Evolutionary conservation across 805 yeast species (phyloP).

Genomic region (Candida hungchunana): DNA sequence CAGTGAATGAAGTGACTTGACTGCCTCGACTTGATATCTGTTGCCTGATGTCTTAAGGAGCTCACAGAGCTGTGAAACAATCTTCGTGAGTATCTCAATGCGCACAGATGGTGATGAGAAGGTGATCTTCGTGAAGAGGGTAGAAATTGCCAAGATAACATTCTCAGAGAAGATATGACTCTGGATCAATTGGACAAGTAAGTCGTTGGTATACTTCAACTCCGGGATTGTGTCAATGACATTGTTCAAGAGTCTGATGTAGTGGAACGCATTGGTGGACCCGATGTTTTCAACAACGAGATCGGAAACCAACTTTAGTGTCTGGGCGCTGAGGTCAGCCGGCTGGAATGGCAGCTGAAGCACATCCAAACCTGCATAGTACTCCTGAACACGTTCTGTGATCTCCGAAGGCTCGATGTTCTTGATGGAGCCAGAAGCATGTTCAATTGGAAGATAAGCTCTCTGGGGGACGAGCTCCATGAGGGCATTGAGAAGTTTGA

Average conservation of each 20-base stretch:
- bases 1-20: slow-evolving; percentile 58
- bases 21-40: slow-evolving; percentile 66
- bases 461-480: slow-evolving; percentile 58
- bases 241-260: slow-evolving; percentile 32
- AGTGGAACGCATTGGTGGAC: slow-evolving; percentile 23
- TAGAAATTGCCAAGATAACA: slow-evolving; percentile 27
- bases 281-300: slow-evolving; percentile 25
- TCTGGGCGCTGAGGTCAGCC: slow-evolving; percentile 40
- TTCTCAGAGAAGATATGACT: slow-evolving; percentile 11
- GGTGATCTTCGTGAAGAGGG: slow-evolving; percentile 27
- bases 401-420: slow-evolving; percentile 19
- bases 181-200: slow-evolving; percentile 28
- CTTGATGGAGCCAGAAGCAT: slow-evolving; percentile 27
- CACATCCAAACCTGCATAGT: slow-evolving; percentile 30
- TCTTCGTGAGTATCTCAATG: slow-evolving; percentile 14
- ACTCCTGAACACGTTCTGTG: slow-evolving; percentile 29
- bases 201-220: slow-evolving; percentile 31
- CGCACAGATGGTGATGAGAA: slow-evolving; percentile 26
- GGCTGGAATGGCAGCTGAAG: slow-evolving; percentile 36
- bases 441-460: slow-evolving; percentile 53
- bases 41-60: slow-evolving; percentile 27
- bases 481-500: slow-evolving; percentile 38
- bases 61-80: slow-evolving; percentile 21
- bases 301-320: slow-evolving; percentile 31
- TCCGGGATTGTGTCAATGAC: slow-evolving; percentile 46